Conservation (phyloP, 164 flowering plant species). For the Cinnamomum chago region DNA sequence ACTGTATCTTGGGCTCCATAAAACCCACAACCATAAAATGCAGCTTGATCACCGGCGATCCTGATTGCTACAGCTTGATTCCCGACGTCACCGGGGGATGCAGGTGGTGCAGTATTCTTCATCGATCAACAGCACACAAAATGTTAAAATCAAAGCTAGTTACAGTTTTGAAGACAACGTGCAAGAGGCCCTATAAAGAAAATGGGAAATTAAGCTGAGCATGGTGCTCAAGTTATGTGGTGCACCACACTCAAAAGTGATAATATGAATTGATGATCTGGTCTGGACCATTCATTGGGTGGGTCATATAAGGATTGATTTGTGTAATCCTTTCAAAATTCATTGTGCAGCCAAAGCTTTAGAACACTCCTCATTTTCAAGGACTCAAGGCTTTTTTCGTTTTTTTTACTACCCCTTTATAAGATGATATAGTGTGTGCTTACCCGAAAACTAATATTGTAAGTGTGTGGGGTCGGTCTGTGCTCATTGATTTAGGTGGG, state of each 20-base stretch:
- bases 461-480: too few species aligned
- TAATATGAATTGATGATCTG: neutral
- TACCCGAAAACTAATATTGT: conserved; percentile 78
- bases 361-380: neutral
- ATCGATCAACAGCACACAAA: conserved; percentile 1
- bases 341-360: neutral
- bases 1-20: conserved; percentile 90
- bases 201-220: neutral
- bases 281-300: neutral
- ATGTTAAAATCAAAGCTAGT: neutral
- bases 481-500: too few species aligned
- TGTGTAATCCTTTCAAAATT: neutral
- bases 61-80: conserved; percentile 76
- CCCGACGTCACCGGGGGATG: conserved; percentile 60
- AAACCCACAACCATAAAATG: conserved; percentile 82
- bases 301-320: neutral
- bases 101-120: conserved; percentile 70
- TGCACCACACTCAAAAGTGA: neutral
- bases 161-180: neutral
- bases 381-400: too few species aligned
- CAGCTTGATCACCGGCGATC: conserved; percentile 63
- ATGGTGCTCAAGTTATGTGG: neutral
- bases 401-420: too few species aligned
- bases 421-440: neutral
- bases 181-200: neutral